Evolutionary conservation across 2,329 filamentous ascomycete species (phyloP), one percentile per base, ranked within the genome.

Genomic region (Talaromyces marneffei): DNA sequence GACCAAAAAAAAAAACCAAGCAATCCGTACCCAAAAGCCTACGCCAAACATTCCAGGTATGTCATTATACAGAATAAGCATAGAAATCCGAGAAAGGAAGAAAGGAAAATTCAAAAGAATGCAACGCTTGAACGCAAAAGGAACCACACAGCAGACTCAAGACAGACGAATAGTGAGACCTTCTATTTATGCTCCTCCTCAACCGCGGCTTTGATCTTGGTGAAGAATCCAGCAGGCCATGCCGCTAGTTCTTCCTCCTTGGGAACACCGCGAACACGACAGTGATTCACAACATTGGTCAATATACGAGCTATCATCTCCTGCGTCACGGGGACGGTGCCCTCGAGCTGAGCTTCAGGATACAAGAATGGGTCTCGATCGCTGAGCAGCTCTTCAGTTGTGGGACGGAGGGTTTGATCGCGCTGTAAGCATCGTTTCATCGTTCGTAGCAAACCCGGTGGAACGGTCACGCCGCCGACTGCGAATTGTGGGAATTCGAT

Each of bases 221-320:
- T 75, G 64, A 79, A 79, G 63, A 80, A 79, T 12, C 77, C 77
- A 20, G 74, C 74, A 0, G 78, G 79, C 79, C 79, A 81, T 35
- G 71, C 75, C 29, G 74, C 74, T 64, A 81, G 65, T 68, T 87
- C 85, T 61, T 84, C 82, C 37, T 85, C 82, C 16, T 75, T 82
- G 2, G 85, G 85, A 5, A 82, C 69, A 3, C 81, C 79, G 63
- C 80, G 82, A 25, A 82, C 81, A 31, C 80, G 75, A 68, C 85
- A 87, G 64, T 86, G 80, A 63, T 85, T 81, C 3, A 85, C 80
- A 16, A 87, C 83, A 53, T 83, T 82, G 57, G 79, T 77, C 64
- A 87, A 79, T 33, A 87, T 84, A 64, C 84, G 80, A 2, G 78
- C 80, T 4, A 87, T 75, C 68, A 87, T 75, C n/a, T 85, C 83